phyloP scores from a whole-genome alignment of 176 grass and related monocot genomes.

The Triticum timopheevii region DNA sequence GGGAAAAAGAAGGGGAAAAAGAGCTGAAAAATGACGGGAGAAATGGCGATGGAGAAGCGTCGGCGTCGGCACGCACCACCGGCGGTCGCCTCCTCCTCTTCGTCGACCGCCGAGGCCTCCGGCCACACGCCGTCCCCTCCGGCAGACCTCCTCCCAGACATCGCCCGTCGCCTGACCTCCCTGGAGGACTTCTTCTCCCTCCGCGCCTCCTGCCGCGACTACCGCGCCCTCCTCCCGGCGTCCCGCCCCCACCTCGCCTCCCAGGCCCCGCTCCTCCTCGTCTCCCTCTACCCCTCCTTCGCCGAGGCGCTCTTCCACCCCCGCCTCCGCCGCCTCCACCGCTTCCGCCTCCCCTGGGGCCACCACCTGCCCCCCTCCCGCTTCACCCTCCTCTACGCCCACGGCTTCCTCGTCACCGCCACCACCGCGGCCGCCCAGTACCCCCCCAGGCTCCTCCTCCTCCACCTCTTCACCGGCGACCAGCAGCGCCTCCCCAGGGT shows the following conservation, averaged over 20 bases:
- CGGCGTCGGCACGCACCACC: constrained; percentile 19
- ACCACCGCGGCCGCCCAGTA: constrained; percentile 38
- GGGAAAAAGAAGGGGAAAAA: background rate
- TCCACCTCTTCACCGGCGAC: constrained; percentile 66
- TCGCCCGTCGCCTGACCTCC: constrained; percentile 49
- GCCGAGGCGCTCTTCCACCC: constrained; percentile 64
- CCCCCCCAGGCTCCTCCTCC: constrained; percentile 49
- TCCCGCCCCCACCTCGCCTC: constrained; percentile 35
- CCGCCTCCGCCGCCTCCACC: constrained; percentile 46
- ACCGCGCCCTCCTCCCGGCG: constrained; percentile 39
- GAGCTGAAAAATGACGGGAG: background rate
- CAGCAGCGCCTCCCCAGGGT: constrained; percentile 58
- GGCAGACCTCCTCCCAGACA: constrained; percentile 42
- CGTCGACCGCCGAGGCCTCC: background rate
- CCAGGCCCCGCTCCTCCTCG: constrained; percentile 56
- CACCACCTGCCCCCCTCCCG: constrained; percentile 37
- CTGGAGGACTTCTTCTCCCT: constrained; percentile 66
- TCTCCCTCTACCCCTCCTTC: constrained; percentile 52
- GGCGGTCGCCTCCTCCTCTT: background rate
- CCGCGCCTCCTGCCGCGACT: constrained; percentile 49
- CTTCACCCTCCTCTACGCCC: constrained; percentile 46
- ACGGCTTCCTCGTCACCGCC: constrained; percentile 64
- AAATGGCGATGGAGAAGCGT: constrained; percentile 49
- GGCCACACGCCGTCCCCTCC: constrained; percentile 36
- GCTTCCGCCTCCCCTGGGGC: constrained; percentile 48